Percentiles rank a stretch among this genome's conserved stretches.
Conservation (phyloP, 345 rosid genomes). For the Carallia brachiata region DNA sequence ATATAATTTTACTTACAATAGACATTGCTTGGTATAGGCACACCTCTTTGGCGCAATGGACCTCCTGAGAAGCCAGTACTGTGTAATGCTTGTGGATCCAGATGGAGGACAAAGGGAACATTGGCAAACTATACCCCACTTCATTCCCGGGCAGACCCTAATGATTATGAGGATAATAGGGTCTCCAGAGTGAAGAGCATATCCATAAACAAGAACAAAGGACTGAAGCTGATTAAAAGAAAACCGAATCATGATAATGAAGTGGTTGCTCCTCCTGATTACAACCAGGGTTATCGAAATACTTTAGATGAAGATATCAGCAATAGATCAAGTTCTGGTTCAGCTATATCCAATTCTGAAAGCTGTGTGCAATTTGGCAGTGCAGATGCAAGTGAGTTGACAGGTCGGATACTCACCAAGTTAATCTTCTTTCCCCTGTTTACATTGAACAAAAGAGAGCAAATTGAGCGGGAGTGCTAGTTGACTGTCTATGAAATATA, state of each 20-base stretch:
- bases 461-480: neutral
- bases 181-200: conserved; percentile 56
- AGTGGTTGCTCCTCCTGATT: conserved; percentile 35
- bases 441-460: conserved; percentile 5
- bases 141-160: conserved; percentile 63
- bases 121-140: conserved; percentile 83
- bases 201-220: conserved; percentile 58
- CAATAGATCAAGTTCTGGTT: conserved; percentile 97
- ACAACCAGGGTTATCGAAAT: conserved; percentile 50
- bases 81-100: conserved; percentile 99
- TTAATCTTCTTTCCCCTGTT: neutral
- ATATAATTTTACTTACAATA: conserved; percentile 18
- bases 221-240: conserved; percentile 64
- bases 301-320: conserved; percentile 76
- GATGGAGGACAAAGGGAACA: conserved; percentile 90
- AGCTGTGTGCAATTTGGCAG: conserved; percentile 87
- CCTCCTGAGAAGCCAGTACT: conserved; percentile 97
- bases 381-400: conserved; percentile 83
- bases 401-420: conserved; percentile 49
- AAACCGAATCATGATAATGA: conserved; percentile 56
- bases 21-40: conserved; percentile 45
- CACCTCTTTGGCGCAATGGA: conserved; percentile 97
- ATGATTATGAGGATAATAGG: conserved; percentile 60
- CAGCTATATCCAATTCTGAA: conserved; percentile 93
- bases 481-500: neutral